phyloP scores from a whole-genome alignment of 2,329 filamentous ascomycete species.

The Raffaelea deltoideospora region DNA sequence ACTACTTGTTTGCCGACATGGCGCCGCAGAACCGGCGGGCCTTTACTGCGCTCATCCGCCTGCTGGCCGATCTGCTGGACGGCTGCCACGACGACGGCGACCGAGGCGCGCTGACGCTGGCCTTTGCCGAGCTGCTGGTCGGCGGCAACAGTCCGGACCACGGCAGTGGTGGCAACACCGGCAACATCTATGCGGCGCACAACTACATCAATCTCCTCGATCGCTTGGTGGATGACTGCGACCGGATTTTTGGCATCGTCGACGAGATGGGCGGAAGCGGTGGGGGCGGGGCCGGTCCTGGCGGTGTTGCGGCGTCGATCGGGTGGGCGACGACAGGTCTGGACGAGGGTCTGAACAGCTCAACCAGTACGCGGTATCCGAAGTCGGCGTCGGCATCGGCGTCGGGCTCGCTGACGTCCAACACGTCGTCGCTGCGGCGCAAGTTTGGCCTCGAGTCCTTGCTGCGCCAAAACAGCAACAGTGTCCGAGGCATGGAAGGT shows the following conservation, averaged over 20 bases:
- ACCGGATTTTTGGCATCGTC: constrained; percentile 81
- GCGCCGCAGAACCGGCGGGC: constrained; percentile 59
- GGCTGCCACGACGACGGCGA: constrained; percentile 86
- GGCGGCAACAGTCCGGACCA: no score
- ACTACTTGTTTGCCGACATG: constrained; percentile 49
- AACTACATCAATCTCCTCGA: constrained; percentile 82
- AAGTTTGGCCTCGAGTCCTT: constrained; percentile 70
- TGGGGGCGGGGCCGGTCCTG: no score
- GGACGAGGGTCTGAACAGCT: no score
- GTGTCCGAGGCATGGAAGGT: constrained; percentile 8
- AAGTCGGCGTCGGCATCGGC: constrained; percentile 43
- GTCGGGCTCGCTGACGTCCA: constrained; percentile 65
- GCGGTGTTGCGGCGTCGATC: no score
- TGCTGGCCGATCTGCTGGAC: constrained; percentile 76
- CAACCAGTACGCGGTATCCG: constrained; percentile 28
- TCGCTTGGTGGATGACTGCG: constrained; percentile 76
- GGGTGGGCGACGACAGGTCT: no score
- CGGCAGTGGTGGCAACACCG: no score
- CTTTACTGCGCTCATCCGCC: constrained; percentile 68
- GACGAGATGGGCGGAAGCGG: constrained; percentile 36
- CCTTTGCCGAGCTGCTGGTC: constrained; percentile 77
- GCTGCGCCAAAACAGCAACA: constrained; percentile 65
- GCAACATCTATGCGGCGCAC: no score
- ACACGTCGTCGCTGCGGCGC: constrained; percentile 69
- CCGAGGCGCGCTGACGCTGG: constrained; percentile 70